These are phyloP conservation scores for Coemansia sp. DNA, from an alignment of 192 early-diverging fungal genomes.

Conservation along the genomic window DNA sequence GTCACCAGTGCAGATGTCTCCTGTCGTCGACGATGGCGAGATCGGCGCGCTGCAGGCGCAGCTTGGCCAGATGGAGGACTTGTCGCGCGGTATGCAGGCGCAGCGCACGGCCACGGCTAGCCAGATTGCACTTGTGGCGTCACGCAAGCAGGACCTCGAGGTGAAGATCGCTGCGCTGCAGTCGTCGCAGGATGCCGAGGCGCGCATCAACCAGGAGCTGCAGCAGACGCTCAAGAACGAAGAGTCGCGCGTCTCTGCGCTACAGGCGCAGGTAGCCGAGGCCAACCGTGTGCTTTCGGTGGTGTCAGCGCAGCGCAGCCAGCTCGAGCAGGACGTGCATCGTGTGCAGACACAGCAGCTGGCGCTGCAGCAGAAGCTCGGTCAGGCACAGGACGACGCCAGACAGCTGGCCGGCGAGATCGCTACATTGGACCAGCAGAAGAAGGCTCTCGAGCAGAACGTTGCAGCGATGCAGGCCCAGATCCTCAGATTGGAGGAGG, in stretches of 20 bases:
- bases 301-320: constrained; percentile 32
- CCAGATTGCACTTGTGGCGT: constrained; percentile 24
- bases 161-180: constrained; percentile 35
- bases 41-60: constrained; percentile 30
- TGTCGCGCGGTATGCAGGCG: constrained; percentile 39
- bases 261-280: constrained; percentile 34
- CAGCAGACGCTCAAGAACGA: constrained; percentile 40
- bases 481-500: constrained; percentile 24
- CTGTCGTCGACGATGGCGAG: constrained; percentile 20
- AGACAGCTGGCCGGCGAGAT: constrained; percentile 35
- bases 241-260: constrained; percentile 16
- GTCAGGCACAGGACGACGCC: constrained; percentile 41
- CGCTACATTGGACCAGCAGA: constrained; percentile 29
- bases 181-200: constrained; percentile 48
- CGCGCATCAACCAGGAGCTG: constrained; percentile 48
- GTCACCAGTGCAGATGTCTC: constrained; percentile 25
- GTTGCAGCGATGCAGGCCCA: constrained; percentile 19
- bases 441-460: constrained; percentile 21
- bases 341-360: constrained; percentile 43
- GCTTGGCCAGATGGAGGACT: constrained; percentile 37
- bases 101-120: constrained; percentile 31
- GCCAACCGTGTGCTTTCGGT: constrained; percentile 30
- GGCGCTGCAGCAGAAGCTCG: constrained; percentile 32
- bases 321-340: constrained; percentile 43
- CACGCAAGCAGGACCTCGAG: constrained; percentile 50